Percentiles rank a stretch among this genome's conserved stretches.
Conservation (phyloP, 2,329 filamentous ascomycete species). For the Epichloe glyceriae region DNA sequence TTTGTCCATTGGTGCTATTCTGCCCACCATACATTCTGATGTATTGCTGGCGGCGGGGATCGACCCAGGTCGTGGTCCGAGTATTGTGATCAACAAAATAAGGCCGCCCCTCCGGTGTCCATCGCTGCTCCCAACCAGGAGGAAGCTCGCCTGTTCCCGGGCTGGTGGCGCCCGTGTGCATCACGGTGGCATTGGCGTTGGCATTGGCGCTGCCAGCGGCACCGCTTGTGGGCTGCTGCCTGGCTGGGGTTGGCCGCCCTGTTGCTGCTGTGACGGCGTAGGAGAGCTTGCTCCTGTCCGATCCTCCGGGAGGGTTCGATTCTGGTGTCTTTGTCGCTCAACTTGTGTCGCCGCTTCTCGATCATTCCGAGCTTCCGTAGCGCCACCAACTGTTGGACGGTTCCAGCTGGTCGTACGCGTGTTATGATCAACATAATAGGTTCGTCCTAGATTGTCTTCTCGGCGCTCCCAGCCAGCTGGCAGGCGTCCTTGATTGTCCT, state of each 20-base stretch:
- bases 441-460: conserved; percentile 87
- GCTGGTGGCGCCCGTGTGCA: conserved; percentile 86
- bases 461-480: conserved; percentile 92
- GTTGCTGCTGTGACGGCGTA: conserved; percentile 47
- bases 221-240: conserved; percentile 13
- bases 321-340: conserved; percentile 87
- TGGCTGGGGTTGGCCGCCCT: conserved; percentile 28
- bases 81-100: conserved; percentile 99
- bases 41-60: conserved; percentile 92
- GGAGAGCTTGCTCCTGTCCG: conserved; percentile 88
- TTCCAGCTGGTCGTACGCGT: conserved; percentile 95
- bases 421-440: conserved; percentile 98
- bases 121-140: conserved; percentile 90
- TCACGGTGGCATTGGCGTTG: conserved; percentile 57
- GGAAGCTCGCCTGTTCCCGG: conserved; percentile 91
- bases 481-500: conserved; percentile 86
- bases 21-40: conserved; percentile 93
- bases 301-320: conserved; percentile 89
- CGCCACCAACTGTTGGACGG: conserved; percentile 67
- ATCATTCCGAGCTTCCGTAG: conserved; percentile 56
- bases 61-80: conserved; percentile 95
- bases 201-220: conserved; percentile 20
- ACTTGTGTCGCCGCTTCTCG: conserved; percentile 86
- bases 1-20: conserved; percentile 71
- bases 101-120: conserved; percentile 83